Evolutionary conservation across 495 filamentous ascomycete species (phyloP).

Genomic region (Penicillium chermesinum): DNA sequence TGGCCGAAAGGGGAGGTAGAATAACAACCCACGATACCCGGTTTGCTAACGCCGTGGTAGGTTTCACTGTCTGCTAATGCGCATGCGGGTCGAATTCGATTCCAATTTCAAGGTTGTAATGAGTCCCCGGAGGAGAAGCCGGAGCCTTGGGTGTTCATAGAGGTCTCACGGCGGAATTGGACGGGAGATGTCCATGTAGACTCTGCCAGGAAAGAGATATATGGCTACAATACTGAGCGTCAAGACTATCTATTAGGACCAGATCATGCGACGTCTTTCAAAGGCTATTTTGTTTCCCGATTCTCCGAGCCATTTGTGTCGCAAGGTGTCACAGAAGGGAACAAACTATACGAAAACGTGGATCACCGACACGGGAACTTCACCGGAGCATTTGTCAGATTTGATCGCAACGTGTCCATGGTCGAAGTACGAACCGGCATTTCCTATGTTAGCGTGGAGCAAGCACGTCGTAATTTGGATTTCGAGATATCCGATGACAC

Average conservation of each 20-base stretch:
- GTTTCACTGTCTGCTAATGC: constrained; percentile 20
- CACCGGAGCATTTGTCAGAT: constrained; percentile 24
- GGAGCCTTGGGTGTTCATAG: constrained; percentile 21
- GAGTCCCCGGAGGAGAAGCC: neutral
- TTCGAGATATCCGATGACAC: constrained; percentile 14
- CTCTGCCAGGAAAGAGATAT: constrained; percentile 10
- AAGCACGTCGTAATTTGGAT: constrained; percentile 22
- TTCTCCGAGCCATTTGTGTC: constrained; percentile 19
- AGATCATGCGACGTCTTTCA: constrained; percentile 20
- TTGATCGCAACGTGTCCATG: constrained; percentile 5
- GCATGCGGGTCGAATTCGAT: constrained; percentile 20
- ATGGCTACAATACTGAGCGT: constrained; percentile 24
- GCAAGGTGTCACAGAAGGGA: constrained; percentile 16
- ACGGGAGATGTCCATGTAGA: constrained; percentile 24
- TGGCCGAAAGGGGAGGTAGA: too few species aligned
- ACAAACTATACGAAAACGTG: neutral
- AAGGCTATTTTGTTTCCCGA: constrained; percentile 23
- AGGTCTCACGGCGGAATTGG: constrained; percentile 25
- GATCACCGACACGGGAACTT: constrained; percentile 14
- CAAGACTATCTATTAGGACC: constrained; percentile 27
- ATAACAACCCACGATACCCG: too few species aligned
- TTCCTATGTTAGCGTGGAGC: constrained; percentile 24
- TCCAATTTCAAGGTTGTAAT: constrained; percentile 13
- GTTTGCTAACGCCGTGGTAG: constrained; percentile 2
- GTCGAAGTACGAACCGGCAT: constrained; percentile 25